Evolutionary conservation across 345 rosid genomes (phyloP).

Genomic region (Corchorus capsularis): DNA sequence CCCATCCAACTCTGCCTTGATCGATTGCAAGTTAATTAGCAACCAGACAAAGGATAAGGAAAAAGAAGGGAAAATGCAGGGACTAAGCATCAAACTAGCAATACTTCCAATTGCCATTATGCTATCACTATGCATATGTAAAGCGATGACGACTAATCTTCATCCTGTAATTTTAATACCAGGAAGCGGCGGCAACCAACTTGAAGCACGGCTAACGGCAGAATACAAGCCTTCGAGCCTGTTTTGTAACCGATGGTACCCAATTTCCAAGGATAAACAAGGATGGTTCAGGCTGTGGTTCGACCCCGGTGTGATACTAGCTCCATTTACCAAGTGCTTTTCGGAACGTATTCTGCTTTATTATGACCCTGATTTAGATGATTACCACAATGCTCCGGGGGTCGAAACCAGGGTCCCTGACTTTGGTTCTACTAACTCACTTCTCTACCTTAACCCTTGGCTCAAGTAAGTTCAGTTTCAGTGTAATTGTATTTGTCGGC

Average conservation of each 20-base stretch:
- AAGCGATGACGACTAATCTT: constrained; percentile 39
- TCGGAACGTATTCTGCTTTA: constrained; percentile 70
- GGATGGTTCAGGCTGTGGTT: constrained; percentile 96
- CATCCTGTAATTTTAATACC: constrained; percentile 78
- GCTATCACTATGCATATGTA: constrained; percentile 31
- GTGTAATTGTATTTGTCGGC: neutral
- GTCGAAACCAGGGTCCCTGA: constrained; percentile 61
- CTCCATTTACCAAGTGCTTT: constrained; percentile 75
- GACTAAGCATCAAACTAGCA: constrained; percentile 14
- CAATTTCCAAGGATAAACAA: constrained; percentile 41
- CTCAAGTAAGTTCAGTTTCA: constrained; percentile 52
- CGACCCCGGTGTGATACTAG: constrained; percentile 61
- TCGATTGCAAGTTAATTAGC: neutral
- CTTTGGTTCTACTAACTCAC: constrained; percentile 76
- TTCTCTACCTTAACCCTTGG: constrained; percentile 65
- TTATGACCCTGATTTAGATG: constrained; percentile 63
- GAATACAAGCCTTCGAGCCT: constrained; percentile 55
- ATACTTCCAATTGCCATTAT: constrained; percentile 30
- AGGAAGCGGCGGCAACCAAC: constrained; percentile 87
- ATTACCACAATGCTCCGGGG: constrained; percentile 73
- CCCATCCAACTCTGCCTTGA: neutral
- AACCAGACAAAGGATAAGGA: constrained; percentile 7
- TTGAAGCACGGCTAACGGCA: constrained; percentile 66
- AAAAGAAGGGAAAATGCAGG: constrained; percentile 21
- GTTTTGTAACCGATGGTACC: constrained; percentile 61